Evolutionary conservation across 306 rosid genomes (phyloP), one percentile per base, ranked within the genome.

Genomic region (Medicago truncatula): DNA sequence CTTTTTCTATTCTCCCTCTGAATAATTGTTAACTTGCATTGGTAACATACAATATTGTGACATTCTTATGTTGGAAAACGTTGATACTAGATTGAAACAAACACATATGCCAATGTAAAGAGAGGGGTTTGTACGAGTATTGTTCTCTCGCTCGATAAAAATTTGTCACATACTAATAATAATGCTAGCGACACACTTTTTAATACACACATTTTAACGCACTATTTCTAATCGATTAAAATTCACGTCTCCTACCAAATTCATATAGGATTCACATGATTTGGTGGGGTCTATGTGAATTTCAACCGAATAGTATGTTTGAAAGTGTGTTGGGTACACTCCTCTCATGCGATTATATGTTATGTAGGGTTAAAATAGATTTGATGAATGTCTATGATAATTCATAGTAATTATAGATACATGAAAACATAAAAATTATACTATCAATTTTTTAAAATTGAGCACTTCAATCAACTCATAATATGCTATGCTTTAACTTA

Each of bases 1-100:
- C 81, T 74, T 64, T 54, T 13, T 61, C 21, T 58, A 73, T 74
- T 49, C 77, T 50, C 28, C 8, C 49, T 20, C 31, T 28, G 31
- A 3, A 50, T 54, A 11, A 77, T 73, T 63, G 21, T 20, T 64
- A 56, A 56, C 43, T 73, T 74, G 7, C 63, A 71, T 52, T 67
- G 54, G 57, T 41, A 79, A 38, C 73, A 8, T 15, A 10, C 7
- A 13, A 67, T 47, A 61, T 20, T 58, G 76, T n/a, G 14, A 46
- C 71, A 70, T 70, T 28, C 43, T 49, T 68, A 61, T 61, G 16
- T 78, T 78, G 52, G 12, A 57, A 16, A 4, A 16, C 40, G 43
- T 69, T 46, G 69, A 20, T 61, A 21, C 31, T 49, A 60, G 9
- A 61, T 34, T 52, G 58, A 17, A 16, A 16, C 58, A 52, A 53